These are phyloP conservation scores for Sporisorium iseilematis-ciliati DNA, from an alignment of 1,284 basidiomycete species.

Conservation along the genomic window DNA sequence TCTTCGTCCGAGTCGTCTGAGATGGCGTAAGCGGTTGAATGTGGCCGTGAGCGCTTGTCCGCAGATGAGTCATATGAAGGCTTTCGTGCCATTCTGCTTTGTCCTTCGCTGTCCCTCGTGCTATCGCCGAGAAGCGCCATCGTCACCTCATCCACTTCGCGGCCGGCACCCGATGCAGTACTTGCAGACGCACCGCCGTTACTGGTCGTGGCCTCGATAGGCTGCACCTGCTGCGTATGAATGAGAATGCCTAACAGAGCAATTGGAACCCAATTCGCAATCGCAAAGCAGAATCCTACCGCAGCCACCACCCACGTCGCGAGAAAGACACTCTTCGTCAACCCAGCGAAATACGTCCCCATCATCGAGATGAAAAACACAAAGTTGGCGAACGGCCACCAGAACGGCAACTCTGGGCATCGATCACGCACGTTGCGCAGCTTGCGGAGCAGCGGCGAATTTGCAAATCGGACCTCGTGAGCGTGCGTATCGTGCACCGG, in stretches of 20 bases:
- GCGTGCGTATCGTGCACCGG: conserved; percentile 26
- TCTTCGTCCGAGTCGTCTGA: conserved; percentile 27
- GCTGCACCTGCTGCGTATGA: conserved; percentile 36
- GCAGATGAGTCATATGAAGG: conserved; percentile 22
- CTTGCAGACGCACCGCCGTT: not conserved
- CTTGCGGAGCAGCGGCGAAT: conserved; percentile 12
- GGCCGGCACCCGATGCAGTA: not conserved
- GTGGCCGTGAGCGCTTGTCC: conserved; percentile 14
- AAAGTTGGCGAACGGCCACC: conserved; percentile 60
- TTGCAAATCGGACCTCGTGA: conserved; percentile 18
- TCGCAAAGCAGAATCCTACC: conserved; percentile 73
- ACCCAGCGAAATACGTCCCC: conserved; percentile 53
- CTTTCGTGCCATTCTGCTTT: conserved; percentile 15
- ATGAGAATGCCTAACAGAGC: conserved; percentile 68
- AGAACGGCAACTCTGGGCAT: conserved; percentile 50
- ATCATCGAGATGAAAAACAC: conserved; percentile 54
- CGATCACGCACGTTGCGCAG: conserved; percentile 24
- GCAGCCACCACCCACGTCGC: conserved; percentile 72
- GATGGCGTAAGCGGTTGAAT: conserved; percentile 12
- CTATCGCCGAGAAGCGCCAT: conserved; percentile 40
- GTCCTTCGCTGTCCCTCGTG: conserved; percentile 10
- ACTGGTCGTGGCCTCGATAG: not conserved
- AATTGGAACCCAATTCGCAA: conserved; percentile 72
- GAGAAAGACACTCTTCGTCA: conserved; percentile 63
- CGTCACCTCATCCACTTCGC: conserved; percentile 34